A percentile compares a stretch with the other conserved stretches of the same genome.
These are phyloP conservation scores for Cochlearia excelsa DNA, from an alignment of 345 rosid genomes.

Conservation along the genomic window DNA sequence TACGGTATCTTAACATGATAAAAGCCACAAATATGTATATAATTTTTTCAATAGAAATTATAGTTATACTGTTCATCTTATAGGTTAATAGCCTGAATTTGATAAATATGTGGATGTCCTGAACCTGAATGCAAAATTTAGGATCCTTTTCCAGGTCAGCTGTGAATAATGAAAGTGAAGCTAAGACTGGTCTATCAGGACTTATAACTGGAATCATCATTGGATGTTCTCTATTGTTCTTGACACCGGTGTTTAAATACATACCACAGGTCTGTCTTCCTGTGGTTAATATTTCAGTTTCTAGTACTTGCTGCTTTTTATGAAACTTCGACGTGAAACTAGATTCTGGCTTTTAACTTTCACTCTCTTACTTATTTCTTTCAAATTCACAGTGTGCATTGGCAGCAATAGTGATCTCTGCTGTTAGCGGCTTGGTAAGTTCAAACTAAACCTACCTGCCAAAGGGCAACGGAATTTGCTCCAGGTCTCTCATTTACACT, in stretches of 20 bases:
- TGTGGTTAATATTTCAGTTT: constrained; percentile 26
- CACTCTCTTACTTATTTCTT: constrained; percentile 25
- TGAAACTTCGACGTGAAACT: constrained; percentile 18
- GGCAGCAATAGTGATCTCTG: constrained; percentile 94
- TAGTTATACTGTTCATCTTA: constrained; percentile 1
- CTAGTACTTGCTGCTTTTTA: constrained; percentile 11
- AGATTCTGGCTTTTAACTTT: constrained; percentile 31
- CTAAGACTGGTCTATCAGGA: constrained; percentile 88
- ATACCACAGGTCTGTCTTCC: constrained; percentile 78
- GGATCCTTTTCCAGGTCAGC: constrained; percentile 99
- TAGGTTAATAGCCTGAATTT: constrained; percentile 14
- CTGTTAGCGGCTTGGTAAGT: constrained; percentile 93
- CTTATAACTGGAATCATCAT: constrained; percentile 74
- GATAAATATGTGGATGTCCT: constrained; percentile 22
- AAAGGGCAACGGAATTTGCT: background rate
- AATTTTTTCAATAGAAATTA: background rate
- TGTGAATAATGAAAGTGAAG: constrained; percentile 94
- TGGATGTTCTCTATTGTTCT: constrained; percentile 79
- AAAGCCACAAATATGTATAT: background rate
- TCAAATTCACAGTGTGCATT: constrained; percentile 72
- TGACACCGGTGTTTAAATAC: constrained; percentile 76
- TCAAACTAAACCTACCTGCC: constrained; percentile 19
- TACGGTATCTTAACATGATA: constrained; percentile 39
- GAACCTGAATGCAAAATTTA: constrained; percentile 43
- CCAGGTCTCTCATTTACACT: constrained; percentile 8